Evolutionary conservation across 768 basidiomycete species (phyloP).

Genomic region (Fibroporia radiculosa): DNA sequence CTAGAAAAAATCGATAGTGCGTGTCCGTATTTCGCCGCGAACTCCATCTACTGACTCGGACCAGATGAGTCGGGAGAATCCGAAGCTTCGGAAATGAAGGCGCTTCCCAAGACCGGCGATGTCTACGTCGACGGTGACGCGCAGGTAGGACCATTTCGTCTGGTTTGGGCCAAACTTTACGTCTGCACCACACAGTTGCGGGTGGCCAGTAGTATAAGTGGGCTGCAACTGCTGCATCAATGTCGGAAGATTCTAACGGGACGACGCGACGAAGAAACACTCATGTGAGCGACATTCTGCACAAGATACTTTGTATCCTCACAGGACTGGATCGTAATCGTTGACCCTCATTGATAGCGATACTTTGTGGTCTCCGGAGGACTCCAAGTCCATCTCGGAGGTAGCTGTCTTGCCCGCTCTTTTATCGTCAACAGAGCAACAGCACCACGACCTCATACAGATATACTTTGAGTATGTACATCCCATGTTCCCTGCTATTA

Average conservation of each 20-base stretch:
- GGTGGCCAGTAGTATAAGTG: slow-evolving; percentile 1
- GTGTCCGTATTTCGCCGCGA: background rate
- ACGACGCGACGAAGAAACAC: background rate
- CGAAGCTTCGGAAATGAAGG: background rate
- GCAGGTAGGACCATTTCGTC: background rate
- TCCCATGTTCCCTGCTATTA: slow-evolving; percentile 2
- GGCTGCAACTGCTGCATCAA: slow-evolving; percentile 1
- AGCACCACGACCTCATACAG: background rate
- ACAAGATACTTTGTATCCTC: background rate
- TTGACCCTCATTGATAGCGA: too few relatives aligned
- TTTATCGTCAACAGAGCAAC: background rate
- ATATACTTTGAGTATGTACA: slow-evolving; percentile 2
- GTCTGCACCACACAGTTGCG: background rate
- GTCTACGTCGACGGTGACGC: slow-evolving; percentile 1
- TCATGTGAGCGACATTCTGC: too few relatives aligned
- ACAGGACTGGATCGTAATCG: too few relatives aligned
- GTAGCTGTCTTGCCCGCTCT: too few relatives aligned
- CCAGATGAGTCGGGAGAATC: slow-evolving; percentile 2
- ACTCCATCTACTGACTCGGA: background rate
- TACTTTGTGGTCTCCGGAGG: slow-evolving; percentile 1
- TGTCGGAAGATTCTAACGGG: slow-evolving; percentile 2
- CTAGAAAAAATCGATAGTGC: slow-evolving; percentile 4
- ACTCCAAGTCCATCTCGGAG: too few relatives aligned
- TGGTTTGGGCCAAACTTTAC: too few relatives aligned
- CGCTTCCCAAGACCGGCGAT: background rate